Base-by-base conservation (phyloP, 495 filamentous ascomycete species). In the Penicillium desertorum region DNA sequence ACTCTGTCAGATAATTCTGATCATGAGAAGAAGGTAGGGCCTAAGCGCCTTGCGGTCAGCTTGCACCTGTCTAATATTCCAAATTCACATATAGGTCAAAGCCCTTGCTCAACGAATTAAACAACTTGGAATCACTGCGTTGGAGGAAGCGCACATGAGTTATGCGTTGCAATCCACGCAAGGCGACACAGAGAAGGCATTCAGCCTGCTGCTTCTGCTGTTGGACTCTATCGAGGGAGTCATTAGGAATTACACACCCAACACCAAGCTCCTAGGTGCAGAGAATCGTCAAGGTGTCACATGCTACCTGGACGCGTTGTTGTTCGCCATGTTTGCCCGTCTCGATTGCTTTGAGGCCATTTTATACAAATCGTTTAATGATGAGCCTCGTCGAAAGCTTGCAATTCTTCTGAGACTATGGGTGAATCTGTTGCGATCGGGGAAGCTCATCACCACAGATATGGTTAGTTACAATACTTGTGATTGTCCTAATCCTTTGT, bases 311-410 rank as follows among this genome's bases (percentile, higher is more conserved):
- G 94, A 97, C 66, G 80, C 92, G 1, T 73, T 97, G n/a, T 83
- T 98, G 2, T 97, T 96, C 65, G 89, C 94, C 56, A 96, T 98
- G 93, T 98, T 98, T 69, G 88, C 90, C 10, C 84, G 89, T 52
- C 75, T 96, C 25, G 86, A 87, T 45, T 90, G 89, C 62, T 98
- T 96, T 68, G 94, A 98, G 66, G 88, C 88, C 25, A 95, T 97
- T 73, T 74, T 97, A 46, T 86, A 86, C 66, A 87, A 89, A 48
- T 79, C 75, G 4, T 88, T 88, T 57, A 66, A 58, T 43, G 81
- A 85, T 45, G 85, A 90, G 60, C 77, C 86, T 17, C 83, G 88
- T 62, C 84, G 82, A 54, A 88, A 82, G 61, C 75, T 98, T 43
- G 87, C 86, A 1, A 83, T 83, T 5, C 63, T 95, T 42, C 70